These are phyloP conservation scores for Trichoderma oligosporum DNA, from an alignment of 2,329 filamentous ascomycete genomes.

Conservation along the genomic window DNA sequence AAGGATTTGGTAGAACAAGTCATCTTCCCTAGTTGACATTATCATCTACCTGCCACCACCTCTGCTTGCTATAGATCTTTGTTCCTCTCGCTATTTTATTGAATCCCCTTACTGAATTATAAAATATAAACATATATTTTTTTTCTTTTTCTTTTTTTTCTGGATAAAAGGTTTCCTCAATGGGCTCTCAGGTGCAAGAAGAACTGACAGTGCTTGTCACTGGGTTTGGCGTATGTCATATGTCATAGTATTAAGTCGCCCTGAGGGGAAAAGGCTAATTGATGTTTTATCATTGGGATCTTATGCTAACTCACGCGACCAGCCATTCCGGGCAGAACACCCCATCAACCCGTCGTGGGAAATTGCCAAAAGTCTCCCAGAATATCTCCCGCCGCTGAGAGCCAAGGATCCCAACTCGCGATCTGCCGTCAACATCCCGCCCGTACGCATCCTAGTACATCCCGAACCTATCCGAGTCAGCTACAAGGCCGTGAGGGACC, in stretches of 20 bases:
- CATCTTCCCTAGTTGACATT: too few species aligned
- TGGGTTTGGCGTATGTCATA: conserved; percentile 55
- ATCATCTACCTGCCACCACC: too few species aligned
- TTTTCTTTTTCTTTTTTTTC: too few species aligned
- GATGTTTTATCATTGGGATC: too few species aligned
- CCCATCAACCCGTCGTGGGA: conserved; percentile 77
- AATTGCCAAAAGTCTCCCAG: conserved; percentile 66
- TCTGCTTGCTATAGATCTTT: too few species aligned
- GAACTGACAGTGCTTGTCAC: conserved; percentile 59
- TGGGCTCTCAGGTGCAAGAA: conserved; percentile 40
- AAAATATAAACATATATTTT: too few species aligned
- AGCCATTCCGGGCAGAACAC: conserved; percentile 74
- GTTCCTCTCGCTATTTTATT: too few species aligned
- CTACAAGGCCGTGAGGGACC: conserved; percentile 61
- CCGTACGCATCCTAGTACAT: conserved; percentile 62
- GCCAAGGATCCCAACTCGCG: conserved; percentile 38
- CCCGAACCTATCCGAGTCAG: conserved; percentile 65
- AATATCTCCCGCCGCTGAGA: conserved; percentile 53
- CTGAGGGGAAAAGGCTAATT: too few species aligned
- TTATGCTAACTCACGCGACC: background rate
- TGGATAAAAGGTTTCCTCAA: conserved; percentile 20
- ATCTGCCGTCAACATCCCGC: conserved; percentile 33
- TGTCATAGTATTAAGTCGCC: too few species aligned
- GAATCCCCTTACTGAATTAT: background rate
- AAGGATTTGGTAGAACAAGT: too few species aligned